Percentiles rank a stretch among this genome's conserved stretches.
Conservation (phyloP, 148 eudicot genomes). For the Fagopyrum tataricum region DNA sequence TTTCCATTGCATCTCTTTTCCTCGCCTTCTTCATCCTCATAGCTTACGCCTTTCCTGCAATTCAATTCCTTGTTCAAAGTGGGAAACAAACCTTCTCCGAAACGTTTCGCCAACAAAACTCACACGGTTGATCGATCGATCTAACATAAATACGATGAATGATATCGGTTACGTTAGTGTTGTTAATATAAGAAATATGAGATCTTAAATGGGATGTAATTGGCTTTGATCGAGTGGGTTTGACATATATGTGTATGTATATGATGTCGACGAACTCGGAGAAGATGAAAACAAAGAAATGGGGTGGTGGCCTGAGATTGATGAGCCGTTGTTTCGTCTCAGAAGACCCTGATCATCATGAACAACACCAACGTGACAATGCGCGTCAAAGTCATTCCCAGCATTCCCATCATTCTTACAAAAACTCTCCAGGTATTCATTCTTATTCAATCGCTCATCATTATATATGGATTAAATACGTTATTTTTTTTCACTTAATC, state of each 20-base stretch:
- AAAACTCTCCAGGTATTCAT: not conserved
- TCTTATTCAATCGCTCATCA: too few relatives aligned
- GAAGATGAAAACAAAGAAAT: constrained; percentile 34
- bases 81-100: not conserved
- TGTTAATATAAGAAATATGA: not conserved
- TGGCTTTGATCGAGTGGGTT: not conserved
- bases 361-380: not conserved
- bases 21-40: not conserved
- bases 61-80: not conserved
- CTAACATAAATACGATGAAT: not conserved
- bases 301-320: constrained; percentile 32
- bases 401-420: not conserved
- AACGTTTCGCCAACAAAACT: not conserved
- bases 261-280: constrained; percentile 12
- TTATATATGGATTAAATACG: too few relatives aligned
- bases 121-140: not conserved
- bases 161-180: not conserved
- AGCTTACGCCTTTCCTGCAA: not conserved
- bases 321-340: constrained; percentile 62
- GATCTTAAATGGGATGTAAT: not conserved
- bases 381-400: constrained; percentile 17
- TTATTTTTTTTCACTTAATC: too few relatives aligned
- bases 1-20: not conserved
- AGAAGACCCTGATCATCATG: constrained; percentile 19
- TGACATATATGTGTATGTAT: not conserved